Evolutionary conservation across 495 filamentous ascomycete genomes (phyloP), one percentile per base, ranked within the genome.

Genomic region (Chaetomium cochliodes): DNA sequence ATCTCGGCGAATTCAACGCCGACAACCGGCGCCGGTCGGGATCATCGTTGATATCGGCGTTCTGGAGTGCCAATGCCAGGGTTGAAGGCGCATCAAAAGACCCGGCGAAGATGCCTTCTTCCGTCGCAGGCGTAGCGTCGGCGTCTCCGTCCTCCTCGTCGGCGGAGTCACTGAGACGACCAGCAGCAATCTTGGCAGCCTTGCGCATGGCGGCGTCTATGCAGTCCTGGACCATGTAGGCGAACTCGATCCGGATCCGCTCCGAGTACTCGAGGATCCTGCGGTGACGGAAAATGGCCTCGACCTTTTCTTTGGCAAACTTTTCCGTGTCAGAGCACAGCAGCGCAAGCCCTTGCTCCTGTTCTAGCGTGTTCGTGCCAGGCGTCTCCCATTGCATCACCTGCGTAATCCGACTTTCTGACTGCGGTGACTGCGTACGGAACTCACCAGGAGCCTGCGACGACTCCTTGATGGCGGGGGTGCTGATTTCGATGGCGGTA

Each of bases 371-470:
- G 70, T 91, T 92, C 23, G 90, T 88, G 67, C 90, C 88, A 7
- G 94, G 96, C 5, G 93, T 96, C 70, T 93, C 90, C 94, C 94
- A 98, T 72, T 96, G 91, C 63, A 94, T 70, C 33, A 98, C 93
- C 75, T 98, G 96, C 0, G 90, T 87, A 60, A 97, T 92, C 15
- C 93, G 87, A 47, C 89, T 92, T 72, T 98, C 94, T 5, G 94
- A 98, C 72, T 97, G 90, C 12, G 94, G 94, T 0, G 96, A 98
- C 72, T 96, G 86, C 3, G 93, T 96, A 30, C 96, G 87, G 59
- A 97, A 86, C 39, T 91, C 88, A 46, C 87, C 87, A 5, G 81
- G 76, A 65, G 83, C 82, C 52, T 90, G 87, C 7, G 81, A 79
- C 6, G 86, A 81, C 60, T 97, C 92, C 72, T 96, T 97, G 70